phyloP scores from a whole-genome alignment of 306 rosid species.

The Lagenaria siceraria region DNA sequence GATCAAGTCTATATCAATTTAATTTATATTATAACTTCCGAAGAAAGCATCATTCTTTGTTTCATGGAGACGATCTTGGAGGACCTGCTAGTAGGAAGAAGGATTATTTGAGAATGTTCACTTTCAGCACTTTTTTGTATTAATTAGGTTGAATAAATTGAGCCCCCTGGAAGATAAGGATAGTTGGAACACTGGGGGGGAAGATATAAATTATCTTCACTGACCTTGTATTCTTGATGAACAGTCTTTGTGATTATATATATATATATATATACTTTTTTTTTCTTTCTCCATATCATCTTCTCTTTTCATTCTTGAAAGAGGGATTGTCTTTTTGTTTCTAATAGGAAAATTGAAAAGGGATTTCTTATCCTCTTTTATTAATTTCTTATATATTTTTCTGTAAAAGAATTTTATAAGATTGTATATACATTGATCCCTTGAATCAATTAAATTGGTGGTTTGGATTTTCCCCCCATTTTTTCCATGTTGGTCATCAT shows the following conservation, averaged over 20 bases:
- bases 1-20: neutral
- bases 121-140: neutral
- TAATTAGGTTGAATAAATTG: neutral
- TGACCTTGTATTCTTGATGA: neutral
- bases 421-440: neutral
- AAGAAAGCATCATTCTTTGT: neutral
- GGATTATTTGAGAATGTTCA: neutral
- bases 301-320: neutral
- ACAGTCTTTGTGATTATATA: neutral
- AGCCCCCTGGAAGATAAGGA: neutral
- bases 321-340: neutral
- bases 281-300: neutral
- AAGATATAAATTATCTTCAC: neutral
- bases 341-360: neutral
- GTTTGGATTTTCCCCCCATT: neutral
- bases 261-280: neutral
- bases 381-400: neutral
- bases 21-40: neutral
- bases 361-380: neutral
- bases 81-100: neutral
- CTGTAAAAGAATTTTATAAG: neutral
- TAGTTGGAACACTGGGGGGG: neutral
- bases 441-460: neutral
- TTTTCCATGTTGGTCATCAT: constrained; percentile 13
- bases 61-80: neutral